phyloP scores from a whole-genome alignment of 805 yeast genomes.

The Suhomyces canberraensis region DNA sequence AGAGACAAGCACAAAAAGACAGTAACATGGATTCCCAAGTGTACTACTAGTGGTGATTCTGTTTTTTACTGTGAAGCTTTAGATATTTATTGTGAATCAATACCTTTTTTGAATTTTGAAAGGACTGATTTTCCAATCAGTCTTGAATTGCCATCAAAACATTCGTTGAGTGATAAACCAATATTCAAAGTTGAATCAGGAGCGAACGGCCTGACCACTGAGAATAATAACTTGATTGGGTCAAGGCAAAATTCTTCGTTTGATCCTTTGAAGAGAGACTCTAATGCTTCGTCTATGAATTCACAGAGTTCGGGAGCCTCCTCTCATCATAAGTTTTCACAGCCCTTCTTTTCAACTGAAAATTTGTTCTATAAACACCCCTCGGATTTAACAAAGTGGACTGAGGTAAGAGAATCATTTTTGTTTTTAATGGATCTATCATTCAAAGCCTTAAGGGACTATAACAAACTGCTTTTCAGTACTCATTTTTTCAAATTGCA shows the following conservation, averaged over 20 bases:
- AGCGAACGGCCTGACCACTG: background rate
- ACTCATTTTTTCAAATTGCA: conserved; percentile 54
- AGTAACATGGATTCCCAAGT: conserved; percentile 58
- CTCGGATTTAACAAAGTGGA: conserved; percentile 60
- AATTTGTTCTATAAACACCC: conserved; percentile 56
- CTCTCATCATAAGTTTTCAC: conserved; percentile 40
- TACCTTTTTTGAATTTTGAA: conserved; percentile 46
- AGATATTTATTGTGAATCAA: conserved; percentile 53
- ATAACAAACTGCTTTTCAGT: conserved; percentile 50
- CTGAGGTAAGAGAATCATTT: conserved; percentile 48
- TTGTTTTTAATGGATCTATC: conserved; percentile 47
- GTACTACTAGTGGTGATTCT: conserved; percentile 52
- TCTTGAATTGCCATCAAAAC: conserved; percentile 25
- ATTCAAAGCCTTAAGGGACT: conserved; percentile 48
- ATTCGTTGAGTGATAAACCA: conserved; percentile 19
- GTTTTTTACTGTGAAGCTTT: conserved; percentile 60
- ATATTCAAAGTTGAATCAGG: conserved; percentile 10
- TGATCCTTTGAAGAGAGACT: conserved; percentile 36
- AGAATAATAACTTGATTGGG: conserved; percentile 3
- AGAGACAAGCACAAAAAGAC: conserved; percentile 15
- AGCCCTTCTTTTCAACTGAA: conserved; percentile 39
- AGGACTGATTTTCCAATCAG: conserved; percentile 18
- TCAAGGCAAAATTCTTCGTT: conserved; percentile 12
- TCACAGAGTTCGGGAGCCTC: conserved; percentile 25
- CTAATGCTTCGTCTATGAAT: conserved; percentile 30